These are phyloP conservation scores for Apiospora phragmitis DNA, from an alignment of 2,329 filamentous ascomycete genomes.

Conservation along the genomic window DNA sequence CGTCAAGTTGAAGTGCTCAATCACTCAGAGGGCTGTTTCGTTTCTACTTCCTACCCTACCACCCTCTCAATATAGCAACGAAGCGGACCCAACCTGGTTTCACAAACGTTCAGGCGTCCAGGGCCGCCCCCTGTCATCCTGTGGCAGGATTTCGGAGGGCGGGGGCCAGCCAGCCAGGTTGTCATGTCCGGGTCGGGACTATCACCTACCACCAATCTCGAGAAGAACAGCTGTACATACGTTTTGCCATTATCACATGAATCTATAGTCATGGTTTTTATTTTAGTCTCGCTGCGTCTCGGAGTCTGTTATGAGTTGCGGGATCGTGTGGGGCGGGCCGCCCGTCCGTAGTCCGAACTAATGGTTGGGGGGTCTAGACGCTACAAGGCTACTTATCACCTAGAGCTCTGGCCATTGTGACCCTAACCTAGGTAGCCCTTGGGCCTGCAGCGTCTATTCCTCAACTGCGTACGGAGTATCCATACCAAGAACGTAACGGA, in stretches of 20 bases:
- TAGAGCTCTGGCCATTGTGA: not conserved
- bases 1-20: not conserved
- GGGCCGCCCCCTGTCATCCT: not conserved
- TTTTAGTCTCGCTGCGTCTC: not conserved
- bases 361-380: not conserved
- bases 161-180: not conserved
- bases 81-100: not conserved
- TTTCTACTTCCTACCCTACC: not conserved
- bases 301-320: not conserved
- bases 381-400: too few species aligned
- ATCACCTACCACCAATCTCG: not conserved
- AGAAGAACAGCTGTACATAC: not conserved
- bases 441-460: not conserved
- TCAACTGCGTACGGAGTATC: not conserved
- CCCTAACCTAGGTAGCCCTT: not conserved
- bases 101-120: not conserved
- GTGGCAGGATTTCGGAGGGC: not conserved
- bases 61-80: slow-evolving; percentile 1
- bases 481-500: not conserved
- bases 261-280: not conserved
- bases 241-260: slow-evolving; percentile 3
- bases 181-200: not conserved
- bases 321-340: slow-evolving; percentile 6
- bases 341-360: not conserved
- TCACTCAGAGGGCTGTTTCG: not conserved